Conservation (phyloP, 495 filamentous ascomycete species). For the Opeltia flavorubescens region DNA sequence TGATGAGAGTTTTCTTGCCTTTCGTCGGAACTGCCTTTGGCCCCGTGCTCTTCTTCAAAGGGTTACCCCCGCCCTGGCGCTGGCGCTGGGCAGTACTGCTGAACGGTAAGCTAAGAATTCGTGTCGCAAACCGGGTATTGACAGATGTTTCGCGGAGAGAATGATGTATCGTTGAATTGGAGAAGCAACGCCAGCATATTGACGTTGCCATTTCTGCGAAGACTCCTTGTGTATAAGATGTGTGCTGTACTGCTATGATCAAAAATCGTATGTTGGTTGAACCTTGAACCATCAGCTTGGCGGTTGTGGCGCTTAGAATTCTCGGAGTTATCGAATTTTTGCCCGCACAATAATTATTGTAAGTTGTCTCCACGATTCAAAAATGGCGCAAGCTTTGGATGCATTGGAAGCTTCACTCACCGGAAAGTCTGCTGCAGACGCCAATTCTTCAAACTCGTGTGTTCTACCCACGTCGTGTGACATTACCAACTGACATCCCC, state of each 20-base stretch:
- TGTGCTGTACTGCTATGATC: too few species aligned
- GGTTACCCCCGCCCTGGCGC: slow-evolving; percentile 22
- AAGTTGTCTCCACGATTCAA: too few species aligned
- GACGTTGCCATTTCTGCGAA: too few species aligned
- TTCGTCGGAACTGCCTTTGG: not conserved
- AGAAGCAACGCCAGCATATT: slow-evolving; percentile 41
- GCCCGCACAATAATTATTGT: not conserved
- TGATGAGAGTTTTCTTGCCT: slow-evolving; percentile 24
- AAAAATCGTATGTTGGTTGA: too few species aligned
- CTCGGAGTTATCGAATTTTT: not conserved
- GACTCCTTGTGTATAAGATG: slow-evolving; percentile 38
- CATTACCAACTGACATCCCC: not conserved
- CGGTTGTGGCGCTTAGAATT: not conserved
- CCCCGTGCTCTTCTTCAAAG: slow-evolving; percentile 22
- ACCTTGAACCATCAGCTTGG: not conserved
- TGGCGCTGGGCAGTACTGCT: slow-evolving; percentile 21
- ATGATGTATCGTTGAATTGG: slow-evolving; percentile 44
- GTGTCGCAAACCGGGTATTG: slow-evolving; percentile 26
- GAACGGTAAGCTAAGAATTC: slow-evolving; percentile 20
- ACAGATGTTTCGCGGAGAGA: slow-evolving; percentile 54
- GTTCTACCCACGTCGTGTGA: not conserved
- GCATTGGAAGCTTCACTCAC: not conserved
- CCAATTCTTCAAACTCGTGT: slow-evolving; percentile 1
- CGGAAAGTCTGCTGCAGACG: not conserved
- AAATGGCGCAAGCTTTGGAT: not conserved